phyloP scores from a whole-genome alignment of 1,284 basidiomycete genomes.

The Apiotrichum veenhuisii region DNA sequence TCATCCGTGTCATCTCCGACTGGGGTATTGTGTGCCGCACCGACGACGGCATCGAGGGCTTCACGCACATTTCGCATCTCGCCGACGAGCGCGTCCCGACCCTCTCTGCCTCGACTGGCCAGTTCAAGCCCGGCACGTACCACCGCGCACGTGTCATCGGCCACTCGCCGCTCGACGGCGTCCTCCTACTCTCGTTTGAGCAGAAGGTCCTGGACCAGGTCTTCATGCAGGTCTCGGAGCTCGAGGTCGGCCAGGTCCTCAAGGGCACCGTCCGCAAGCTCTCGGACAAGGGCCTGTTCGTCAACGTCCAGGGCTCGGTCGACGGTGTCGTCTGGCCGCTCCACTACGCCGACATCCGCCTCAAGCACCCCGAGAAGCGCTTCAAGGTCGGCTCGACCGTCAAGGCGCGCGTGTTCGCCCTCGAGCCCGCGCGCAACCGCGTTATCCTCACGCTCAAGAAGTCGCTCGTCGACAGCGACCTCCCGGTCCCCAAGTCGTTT shows the following conservation, averaged over 20 bases:
- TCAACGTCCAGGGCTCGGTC: conserved; percentile 76
- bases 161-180: conserved; percentile 79
- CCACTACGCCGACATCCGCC: conserved; percentile 88
- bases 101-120: conserved; percentile 64
- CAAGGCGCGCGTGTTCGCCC: conserved; percentile 78
- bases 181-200: conserved; percentile 81
- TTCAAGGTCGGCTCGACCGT: conserved; percentile 81
- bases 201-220: conserved; percentile 77
- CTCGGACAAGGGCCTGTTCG: conserved; percentile 72
- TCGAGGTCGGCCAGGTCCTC: conserved; percentile 75
- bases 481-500: conserved; percentile 65
- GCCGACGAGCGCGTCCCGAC: conserved; percentile 84
- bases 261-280: conserved; percentile 82
- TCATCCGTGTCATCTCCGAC: conserved; percentile 70
- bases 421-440: conserved; percentile 76
- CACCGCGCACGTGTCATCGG: conserved; percentile 89
- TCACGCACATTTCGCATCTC: conserved; percentile 91
- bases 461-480: conserved; percentile 73
- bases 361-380: conserved; percentile 87
- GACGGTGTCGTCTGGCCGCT: conserved; percentile 92
- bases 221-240: conserved; percentile 80
- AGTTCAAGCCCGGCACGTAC: conserved; percentile 71
- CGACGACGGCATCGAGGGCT: conserved; percentile 64
- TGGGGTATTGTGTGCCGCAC: conserved; percentile 73
- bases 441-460: conserved; percentile 90